Evolutionary conservation across 306 rosid genomes (phyloP).

Genomic region (Acmispon strigosus): DNA sequence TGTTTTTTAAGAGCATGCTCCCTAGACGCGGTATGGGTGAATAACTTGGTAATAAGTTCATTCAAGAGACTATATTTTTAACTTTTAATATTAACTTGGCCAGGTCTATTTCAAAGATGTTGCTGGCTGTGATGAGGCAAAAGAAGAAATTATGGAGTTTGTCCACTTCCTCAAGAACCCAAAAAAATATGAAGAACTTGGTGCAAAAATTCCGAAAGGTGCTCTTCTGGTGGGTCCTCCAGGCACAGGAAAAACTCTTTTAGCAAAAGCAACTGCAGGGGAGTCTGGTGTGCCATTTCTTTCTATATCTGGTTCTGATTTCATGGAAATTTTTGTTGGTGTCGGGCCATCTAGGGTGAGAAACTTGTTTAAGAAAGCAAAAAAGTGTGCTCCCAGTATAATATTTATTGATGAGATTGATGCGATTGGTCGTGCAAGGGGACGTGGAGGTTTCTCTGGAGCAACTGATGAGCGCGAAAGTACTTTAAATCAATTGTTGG

Average conservation of each 20-base stretch:
- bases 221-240: constrained; percentile 97
- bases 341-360: constrained; percentile 98
- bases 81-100: constrained; percentile 1
- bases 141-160: constrained; percentile 94
- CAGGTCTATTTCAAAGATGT: constrained; percentile 88
- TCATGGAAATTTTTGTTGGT: constrained; percentile 97
- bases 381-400: constrained; percentile 95
- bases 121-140: constrained; percentile 98
- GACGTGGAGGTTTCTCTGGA: constrained; percentile 88
- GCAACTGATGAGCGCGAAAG: constrained; percentile 95
- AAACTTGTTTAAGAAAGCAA: constrained; percentile 92
- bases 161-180: constrained; percentile 96
- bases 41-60: neutral
- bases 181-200: constrained; percentile 85
- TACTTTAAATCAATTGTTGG: constrained; percentile 91
- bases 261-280: constrained; percentile 98
- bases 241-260: constrained; percentile 95
- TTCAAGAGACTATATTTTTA: neutral
- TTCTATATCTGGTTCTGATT: constrained; percentile 93
- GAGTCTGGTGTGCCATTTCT: constrained; percentile 95
- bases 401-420: constrained; percentile 94
- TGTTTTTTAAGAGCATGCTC: neutral
- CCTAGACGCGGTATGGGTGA: neutral
- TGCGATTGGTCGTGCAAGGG: constrained; percentile 98
- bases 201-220: constrained; percentile 96